These are phyloP conservation scores for Teunomyces panamensis DNA, from an alignment of 805 yeast species.

Conservation along the genomic window DNA sequence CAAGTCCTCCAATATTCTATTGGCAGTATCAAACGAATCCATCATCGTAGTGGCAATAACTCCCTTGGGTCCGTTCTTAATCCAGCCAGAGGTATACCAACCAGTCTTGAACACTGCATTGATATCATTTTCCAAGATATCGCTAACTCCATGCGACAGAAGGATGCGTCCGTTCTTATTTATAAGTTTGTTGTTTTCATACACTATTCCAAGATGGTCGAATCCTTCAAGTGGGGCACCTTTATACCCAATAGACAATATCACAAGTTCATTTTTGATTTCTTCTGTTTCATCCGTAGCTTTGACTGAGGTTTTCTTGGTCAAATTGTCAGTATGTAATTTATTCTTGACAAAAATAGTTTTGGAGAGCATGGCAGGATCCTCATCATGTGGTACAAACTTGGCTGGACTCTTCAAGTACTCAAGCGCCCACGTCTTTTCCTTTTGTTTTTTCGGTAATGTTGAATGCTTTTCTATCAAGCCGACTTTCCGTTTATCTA, in stretches of 20 bases:
- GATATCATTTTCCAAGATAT: constrained; percentile 13
- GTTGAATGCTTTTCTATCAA: constrained; percentile 51
- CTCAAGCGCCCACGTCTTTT: constrained; percentile 60
- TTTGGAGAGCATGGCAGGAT: constrained; percentile 38
- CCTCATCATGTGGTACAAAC: constrained; percentile 37
- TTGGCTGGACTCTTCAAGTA: constrained; percentile 66
- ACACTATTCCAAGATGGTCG: constrained; percentile 33
- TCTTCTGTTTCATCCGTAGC: constrained; percentile 33
- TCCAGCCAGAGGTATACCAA: constrained; percentile 88
- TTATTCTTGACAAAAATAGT: constrained; percentile 51
- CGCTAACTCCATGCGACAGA: constrained; percentile 4
- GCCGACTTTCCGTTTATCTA: constrained; percentile 62
- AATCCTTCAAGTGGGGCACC: constrained; percentile 65
- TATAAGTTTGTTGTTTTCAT: constrained; percentile 27
- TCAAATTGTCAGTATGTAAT: constrained; percentile 37
- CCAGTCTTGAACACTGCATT: constrained; percentile 36
- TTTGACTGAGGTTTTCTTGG: constrained; percentile 28
- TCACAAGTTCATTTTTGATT: constrained; percentile 59
- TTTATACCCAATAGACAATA: constrained; percentile 80
- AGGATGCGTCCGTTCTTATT: constrained; percentile 36
- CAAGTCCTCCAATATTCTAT: constrained; percentile 56
- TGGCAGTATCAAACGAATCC: constrained; percentile 76
- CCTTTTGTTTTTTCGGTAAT: not conserved
- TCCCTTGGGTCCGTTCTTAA: constrained; percentile 80
- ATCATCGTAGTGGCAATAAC: constrained; percentile 89